These are phyloP conservation scores for Gremmenia infestans DNA, from an alignment of 2,329 filamentous ascomycete genomes.

Conservation along the genomic window DNA sequence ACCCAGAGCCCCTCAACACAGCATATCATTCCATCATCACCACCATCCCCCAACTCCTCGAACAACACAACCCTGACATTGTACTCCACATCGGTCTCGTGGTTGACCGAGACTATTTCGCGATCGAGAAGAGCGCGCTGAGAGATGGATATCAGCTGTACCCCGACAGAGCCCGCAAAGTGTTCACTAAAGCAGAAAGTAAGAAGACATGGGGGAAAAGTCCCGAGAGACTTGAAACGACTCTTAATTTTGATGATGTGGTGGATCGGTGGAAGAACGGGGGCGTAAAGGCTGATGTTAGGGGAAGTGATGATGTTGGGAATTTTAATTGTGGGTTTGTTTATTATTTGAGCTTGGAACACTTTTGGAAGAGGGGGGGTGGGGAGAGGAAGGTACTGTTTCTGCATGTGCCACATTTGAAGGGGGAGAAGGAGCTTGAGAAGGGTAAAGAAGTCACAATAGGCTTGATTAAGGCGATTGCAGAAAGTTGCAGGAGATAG, in stretches of 20 bases:
- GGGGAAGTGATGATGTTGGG: conserved; percentile 53
- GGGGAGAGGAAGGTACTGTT: conserved; percentile 50
- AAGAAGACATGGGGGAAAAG: conserved; percentile 35
- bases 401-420: conserved; percentile 57
- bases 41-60: conserved; percentile 52
- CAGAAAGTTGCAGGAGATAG: neutral
- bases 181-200: conserved; percentile 46
- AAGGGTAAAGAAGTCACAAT: conserved; percentile 8
- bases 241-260: conserved; percentile 11
- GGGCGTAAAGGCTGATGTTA: conserved; percentile 7
- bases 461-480: conserved; percentile 9
- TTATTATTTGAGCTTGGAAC: conserved; percentile 62
- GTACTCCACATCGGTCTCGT: conserved; percentile 77
- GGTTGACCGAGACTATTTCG: conserved; percentile 56
- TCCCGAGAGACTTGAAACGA: conserved; percentile 10
- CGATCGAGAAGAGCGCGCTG: conserved; percentile 63
- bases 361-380: conserved; percentile 38
- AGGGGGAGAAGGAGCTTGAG: conserved; percentile 6
- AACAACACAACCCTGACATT: conserved; percentile 49
- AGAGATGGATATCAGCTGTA: conserved; percentile 57
- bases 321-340: conserved; percentile 72
- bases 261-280: conserved; percentile 6
- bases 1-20: conserved; percentile 62
- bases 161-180: conserved; percentile 56
- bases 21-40: conserved; percentile 61